A percentile compares a stretch with the other conserved stretches of the same genome.
Evolutionary conservation across 306 rosid species (phyloP).

Genomic region (Macrotyloma uniflorum): DNA sequence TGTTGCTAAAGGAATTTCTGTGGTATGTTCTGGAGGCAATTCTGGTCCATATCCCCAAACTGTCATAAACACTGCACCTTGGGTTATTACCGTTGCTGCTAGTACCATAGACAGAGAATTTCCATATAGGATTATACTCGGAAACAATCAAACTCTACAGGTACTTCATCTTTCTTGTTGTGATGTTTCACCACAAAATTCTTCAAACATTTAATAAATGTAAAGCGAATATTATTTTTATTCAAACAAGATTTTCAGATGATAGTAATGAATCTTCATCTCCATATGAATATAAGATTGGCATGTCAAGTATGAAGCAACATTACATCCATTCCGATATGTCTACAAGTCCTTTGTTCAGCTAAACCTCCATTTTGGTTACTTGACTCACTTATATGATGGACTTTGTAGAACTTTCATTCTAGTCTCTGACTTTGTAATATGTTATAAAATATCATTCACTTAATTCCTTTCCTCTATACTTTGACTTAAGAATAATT

Average conservation of each 20-base stretch:
- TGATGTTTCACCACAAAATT: background rate
- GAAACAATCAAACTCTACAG: constrained; percentile 66
- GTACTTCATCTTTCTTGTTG: constrained; percentile 41
- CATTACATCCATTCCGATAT: background rate
- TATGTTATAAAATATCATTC: background rate
- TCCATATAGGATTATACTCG: constrained; percentile 49
- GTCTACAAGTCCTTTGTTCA: background rate
- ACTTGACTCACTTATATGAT: background rate
- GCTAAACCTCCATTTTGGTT: background rate
- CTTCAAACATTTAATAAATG: background rate
- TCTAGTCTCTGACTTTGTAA: background rate
- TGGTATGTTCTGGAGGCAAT: constrained; percentile 66
- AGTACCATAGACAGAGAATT: constrained; percentile 66
- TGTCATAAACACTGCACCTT: constrained; percentile 64
- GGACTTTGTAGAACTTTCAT: background rate
- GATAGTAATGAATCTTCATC: background rate
- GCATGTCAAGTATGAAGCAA: background rate
- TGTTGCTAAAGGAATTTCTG: constrained; percentile 57
- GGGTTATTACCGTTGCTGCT: constrained; percentile 68
- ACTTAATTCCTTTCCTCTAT: background rate
- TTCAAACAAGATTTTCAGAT: background rate
- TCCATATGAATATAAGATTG: background rate
- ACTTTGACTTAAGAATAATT: background rate
- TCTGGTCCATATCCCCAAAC: constrained; percentile 68
- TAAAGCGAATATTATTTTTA: background rate